Conservation (phyloP, 2,329 filamentous ascomycete species). For the Aspergillus intermedius region DNA sequence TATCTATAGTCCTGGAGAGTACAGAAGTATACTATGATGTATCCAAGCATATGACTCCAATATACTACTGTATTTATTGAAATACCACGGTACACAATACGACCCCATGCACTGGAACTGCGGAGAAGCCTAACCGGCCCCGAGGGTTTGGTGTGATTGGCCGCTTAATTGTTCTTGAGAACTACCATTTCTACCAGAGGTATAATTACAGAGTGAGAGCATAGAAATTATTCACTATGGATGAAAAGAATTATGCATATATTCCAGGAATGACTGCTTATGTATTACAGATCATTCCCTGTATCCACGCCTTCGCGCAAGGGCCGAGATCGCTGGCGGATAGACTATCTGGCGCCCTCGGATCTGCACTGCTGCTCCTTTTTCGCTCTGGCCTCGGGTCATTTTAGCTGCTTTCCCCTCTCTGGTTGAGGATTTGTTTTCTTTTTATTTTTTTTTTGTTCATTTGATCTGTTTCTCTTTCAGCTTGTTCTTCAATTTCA, state of each 20-base stretch:
- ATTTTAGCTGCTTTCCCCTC: no score
- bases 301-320: background rate
- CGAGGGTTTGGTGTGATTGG: background rate
- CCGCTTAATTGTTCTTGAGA: background rate
- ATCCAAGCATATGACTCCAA: no score
- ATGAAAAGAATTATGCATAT: background rate
- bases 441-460: no score
- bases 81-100: background rate
- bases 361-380: no score
- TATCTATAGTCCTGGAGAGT: no score
- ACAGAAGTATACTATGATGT: no score
- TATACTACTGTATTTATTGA: background rate
- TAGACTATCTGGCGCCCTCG: background rate
- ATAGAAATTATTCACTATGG: background rate
- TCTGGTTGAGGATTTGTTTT: no score
- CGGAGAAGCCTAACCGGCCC: background rate
- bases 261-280: background rate
- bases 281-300: background rate
- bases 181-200: no score
- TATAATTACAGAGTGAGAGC: background rate
- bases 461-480: background rate
- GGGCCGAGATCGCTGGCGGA: background rate
- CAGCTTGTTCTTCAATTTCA: conserved; percentile 1
- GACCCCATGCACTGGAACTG: background rate
- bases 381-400: no score